These are phyloP conservation scores for Trapa bicornis DNA, from an alignment of 345 rosid genomes.

Conservation along the genomic window DNA sequence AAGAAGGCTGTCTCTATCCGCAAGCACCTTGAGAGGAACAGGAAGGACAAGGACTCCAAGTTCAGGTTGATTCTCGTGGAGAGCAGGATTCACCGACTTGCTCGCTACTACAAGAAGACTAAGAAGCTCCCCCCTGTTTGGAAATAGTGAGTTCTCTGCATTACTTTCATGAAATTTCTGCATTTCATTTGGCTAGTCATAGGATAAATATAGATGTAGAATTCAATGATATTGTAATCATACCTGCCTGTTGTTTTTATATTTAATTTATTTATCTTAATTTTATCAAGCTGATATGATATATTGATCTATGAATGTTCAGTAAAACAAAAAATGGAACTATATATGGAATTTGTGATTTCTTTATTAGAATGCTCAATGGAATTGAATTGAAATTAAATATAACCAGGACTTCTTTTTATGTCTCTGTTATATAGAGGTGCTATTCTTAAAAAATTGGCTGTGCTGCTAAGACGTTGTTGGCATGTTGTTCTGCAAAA, in stretches of 20 bases:
- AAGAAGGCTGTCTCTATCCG: constrained; percentile 46
- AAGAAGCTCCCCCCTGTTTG: constrained; percentile 22
- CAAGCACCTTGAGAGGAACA: constrained; percentile 44
- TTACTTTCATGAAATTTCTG: not conserved
- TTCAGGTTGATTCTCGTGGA: constrained; percentile 39
- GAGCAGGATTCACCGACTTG: constrained; percentile 44
- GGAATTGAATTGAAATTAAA: no score
- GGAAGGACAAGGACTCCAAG: constrained; percentile 24
- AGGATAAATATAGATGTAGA: not conserved
- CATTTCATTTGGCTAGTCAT: not conserved
- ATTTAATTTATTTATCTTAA: not conserved
- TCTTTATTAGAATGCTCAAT: no score
- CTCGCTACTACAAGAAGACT: constrained; percentile 22
- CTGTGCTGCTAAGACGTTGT: not conserved
- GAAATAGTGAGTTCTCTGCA: constrained; percentile 13
- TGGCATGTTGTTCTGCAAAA: not conserved
- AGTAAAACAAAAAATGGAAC: not conserved
- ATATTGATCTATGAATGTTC: not conserved
- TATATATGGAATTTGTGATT: not conserved
- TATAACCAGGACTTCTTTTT: not conserved
- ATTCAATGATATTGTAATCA: not conserved
- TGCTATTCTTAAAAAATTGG: not conserved
- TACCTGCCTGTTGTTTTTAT: not conserved
- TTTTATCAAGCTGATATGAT: not conserved
- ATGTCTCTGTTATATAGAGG: not conserved